Percentiles rank a stretch among this genome's conserved stretches.
Evolutionary conservation across 345 rosid species (phyloP).

Genomic region (Excoecaria agallocha): DNA sequence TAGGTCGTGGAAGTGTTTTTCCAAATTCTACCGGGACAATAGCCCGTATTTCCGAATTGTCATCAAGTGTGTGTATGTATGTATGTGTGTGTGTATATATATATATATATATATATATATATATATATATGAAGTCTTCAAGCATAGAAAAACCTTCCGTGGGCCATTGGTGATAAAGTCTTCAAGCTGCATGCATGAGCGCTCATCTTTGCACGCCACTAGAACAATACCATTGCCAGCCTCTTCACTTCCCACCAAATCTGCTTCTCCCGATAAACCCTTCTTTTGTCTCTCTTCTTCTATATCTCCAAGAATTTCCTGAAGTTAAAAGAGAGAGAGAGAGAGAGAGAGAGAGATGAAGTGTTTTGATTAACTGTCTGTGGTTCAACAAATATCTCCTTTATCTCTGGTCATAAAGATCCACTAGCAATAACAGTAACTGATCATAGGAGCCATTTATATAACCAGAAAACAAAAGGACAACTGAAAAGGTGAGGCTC

Average conservation of each 20-base stretch:
- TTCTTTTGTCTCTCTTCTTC: slow-evolving; percentile 68
- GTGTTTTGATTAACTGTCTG: not conserved
- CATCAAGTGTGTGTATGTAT: no score
- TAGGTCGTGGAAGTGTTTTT: no score
- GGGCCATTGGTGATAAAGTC: slow-evolving; percentile 70
- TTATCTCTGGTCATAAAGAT: not conserved
- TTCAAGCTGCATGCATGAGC: slow-evolving; percentile 95
- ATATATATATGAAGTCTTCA: no score
- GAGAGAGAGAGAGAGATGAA: no score
- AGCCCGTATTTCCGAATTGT: no score
- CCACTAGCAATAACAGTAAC: not conserved
- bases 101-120: no score
- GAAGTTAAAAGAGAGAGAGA: no score
- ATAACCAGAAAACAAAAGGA: slow-evolving; percentile 5
- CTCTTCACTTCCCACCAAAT: slow-evolving; percentile 37
- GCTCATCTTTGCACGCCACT: slow-evolving; percentile 93
- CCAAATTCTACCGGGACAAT: no score
- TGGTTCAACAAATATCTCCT: not conserved
- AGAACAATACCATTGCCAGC: slow-evolving; percentile 62
- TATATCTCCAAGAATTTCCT: slow-evolving; percentile 88
- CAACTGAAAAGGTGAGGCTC: not conserved
- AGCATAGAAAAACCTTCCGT: no score
- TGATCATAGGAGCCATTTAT: not conserved
- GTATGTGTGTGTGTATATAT: no score
- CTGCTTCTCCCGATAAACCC: slow-evolving; percentile 35